Evolutionary conservation across 1,284 basidiomycete genomes (phyloP).

Genomic region (Cystobasidiaceae sp.): DNA sequence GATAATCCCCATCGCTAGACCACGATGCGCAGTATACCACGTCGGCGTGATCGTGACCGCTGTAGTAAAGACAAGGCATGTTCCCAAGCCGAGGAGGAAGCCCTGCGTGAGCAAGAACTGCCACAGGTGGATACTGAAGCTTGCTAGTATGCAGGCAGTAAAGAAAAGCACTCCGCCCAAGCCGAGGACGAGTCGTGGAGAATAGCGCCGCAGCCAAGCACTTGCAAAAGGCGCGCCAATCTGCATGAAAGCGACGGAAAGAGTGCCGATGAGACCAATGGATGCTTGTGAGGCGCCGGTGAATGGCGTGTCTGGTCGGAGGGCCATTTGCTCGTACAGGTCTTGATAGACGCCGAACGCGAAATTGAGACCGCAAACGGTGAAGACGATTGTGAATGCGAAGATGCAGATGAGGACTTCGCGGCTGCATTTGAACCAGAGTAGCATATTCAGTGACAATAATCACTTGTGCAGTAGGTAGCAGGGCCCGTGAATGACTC

Average conservation of each 20-base stretch:
- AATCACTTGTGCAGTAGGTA: too few relatives aligned
- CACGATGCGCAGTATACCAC: conserved; percentile 39
- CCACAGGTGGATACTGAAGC: conserved; percentile 38
- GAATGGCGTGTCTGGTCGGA: conserved; percentile 36
- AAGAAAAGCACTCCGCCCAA: conserved; percentile 37
- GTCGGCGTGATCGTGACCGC: conserved; percentile 42
- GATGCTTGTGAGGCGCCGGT: conserved; percentile 35
- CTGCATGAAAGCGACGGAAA: conserved; percentile 40
- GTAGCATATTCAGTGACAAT: too few relatives aligned
- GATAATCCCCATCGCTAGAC: conserved; percentile 43
- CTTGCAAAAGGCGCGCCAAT: conserved; percentile 39
- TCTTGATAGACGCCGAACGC: conserved; percentile 44
- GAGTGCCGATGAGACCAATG: conserved; percentile 43
- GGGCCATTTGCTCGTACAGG: conserved; percentile 39
- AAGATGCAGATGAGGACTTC: conserved; percentile 1
- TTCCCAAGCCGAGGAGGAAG: conserved; percentile 39
- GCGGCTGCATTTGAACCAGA: too few relatives aligned
- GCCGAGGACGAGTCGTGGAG: conserved; percentile 34
- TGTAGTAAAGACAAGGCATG: conserved; percentile 41
- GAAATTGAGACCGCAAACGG: conserved; percentile 41
- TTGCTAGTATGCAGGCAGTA: conserved; percentile 35
- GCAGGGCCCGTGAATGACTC: too few relatives aligned
- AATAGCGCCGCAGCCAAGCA: conserved; percentile 38
- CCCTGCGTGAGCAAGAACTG: conserved; percentile 43
- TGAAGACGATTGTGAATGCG: conserved; percentile 34